Evolutionary conservation across 2,329 filamentous ascomycete genomes (phyloP).

Genomic region (Pseudocercospora macadamiae): DNA sequence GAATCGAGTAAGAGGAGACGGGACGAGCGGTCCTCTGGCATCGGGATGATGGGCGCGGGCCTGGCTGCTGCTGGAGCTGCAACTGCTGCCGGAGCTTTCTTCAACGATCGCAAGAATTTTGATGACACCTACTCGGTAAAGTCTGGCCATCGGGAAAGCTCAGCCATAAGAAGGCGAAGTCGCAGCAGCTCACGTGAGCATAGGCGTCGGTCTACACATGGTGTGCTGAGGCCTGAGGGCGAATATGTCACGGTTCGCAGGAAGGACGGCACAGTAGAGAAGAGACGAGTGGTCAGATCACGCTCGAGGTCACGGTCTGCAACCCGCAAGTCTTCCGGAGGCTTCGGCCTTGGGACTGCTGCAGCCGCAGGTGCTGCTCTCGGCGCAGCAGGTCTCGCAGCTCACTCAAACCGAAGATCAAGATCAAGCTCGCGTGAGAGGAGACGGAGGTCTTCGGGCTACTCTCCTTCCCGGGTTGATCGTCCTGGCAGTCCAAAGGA

Average conservation of each 20-base stretch:
- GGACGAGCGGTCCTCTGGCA: conserved; percentile 38
- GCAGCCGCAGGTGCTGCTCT: conserved; percentile 33
- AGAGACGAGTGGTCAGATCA: conserved; percentile 26
- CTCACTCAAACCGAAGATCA: conserved; percentile 22
- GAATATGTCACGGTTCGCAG: conserved; percentile 32
- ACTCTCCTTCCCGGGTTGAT: conserved; percentile 18
- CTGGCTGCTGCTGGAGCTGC: conserved; percentile 58
- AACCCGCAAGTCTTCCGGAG: conserved; percentile 33
- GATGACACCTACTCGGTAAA: conserved; percentile 64
- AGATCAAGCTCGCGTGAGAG: conserved; percentile 29
- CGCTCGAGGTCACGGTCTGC: conserved; percentile 35
- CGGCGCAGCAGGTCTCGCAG: conserved; percentile 28
- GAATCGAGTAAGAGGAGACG: conserved; percentile 51
- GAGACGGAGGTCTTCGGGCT: conserved; percentile 18
- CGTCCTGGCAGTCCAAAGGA: conserved; percentile 20
- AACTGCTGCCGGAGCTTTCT: conserved; percentile 54
- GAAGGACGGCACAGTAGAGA: conserved; percentile 38
- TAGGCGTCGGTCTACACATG: conserved; percentile 35
- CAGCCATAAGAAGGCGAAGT: conserved; percentile 36
- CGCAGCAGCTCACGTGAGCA: conserved; percentile 37
- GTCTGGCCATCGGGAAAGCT: conserved; percentile 52
- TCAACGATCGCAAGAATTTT: conserved; percentile 56
- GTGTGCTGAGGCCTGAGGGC: conserved; percentile 25
- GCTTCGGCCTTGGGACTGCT: conserved; percentile 20
- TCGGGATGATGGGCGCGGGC: conserved; percentile 58